Base-by-base conservation (phyloP, 2,329 filamentous ascomycete genomes). In the Phaeomoniella chlamydospora region DNA sequence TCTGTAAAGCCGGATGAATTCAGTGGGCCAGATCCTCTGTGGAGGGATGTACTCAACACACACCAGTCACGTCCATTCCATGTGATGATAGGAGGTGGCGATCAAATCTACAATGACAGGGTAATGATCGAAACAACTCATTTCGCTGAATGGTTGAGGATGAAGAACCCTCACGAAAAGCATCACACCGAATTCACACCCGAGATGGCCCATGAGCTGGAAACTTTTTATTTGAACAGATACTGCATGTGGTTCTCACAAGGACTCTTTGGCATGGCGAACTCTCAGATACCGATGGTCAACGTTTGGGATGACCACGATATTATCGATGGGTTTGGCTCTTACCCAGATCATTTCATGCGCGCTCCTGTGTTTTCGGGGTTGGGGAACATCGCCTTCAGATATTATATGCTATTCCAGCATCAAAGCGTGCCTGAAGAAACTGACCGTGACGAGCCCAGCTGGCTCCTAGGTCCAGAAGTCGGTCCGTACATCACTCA, bases 321-420 rank as follows among this genome's bases (percentile, higher is more conserved):
- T 46, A 81, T 87, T 46, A 87, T 87, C 43, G 80, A 87, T 57
- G 90, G 92, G 1, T 98, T 80, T 52, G 90, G 90, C 4, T 94
- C 86, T 0, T 98, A 96, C 54, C 78, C 87, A 3, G 74, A 94
- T 45, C 75, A 83, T 45, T 90, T 94, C 50, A 96, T 94, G 85
- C 74, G 72, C 44, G 84, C 83, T 2, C 80, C 84, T 1, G 83
- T 96, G 0, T 93, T 98, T 53, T 80, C 78, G 2, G 90, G 92
- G 0, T 59, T 98, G 5, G 92, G 90, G 2, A 81, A 80, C 26
- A 76, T 96, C 34, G 88, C 88, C 0, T 96, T 90, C 71, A 98
- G 98, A 56, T 98, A 96, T 59, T 98, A 98, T 51, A 80, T 98
- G 77, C 70, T 98, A 5, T 98, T 98, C 62, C 90, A 98, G 56